phyloP scores from a whole-genome alignment of 2,329 filamentous ascomycete species.

The Hypoxylon sp. region DNA sequence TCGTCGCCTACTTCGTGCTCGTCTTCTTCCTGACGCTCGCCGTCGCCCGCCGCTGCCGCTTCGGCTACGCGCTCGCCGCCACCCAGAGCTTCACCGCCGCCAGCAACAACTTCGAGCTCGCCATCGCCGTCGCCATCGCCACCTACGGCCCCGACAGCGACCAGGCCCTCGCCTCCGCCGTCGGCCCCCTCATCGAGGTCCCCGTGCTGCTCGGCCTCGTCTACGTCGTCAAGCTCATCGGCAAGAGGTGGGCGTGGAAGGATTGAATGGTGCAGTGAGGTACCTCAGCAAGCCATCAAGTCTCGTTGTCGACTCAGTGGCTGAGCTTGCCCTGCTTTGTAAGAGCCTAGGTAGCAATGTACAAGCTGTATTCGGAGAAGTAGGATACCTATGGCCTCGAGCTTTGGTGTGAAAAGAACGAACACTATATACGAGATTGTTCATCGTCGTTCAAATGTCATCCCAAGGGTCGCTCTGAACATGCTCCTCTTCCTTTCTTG shows the following conservation, averaged over 20 bases:
- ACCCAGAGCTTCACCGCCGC: constrained; percentile 90
- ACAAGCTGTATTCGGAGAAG: too few species aligned
- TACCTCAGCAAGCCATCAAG: neutral
- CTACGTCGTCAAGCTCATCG: constrained; percentile 72
- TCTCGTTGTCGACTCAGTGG: neutral
- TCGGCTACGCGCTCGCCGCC: constrained; percentile 72
- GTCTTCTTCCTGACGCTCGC: constrained; percentile 76
- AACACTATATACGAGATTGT: too few species aligned
- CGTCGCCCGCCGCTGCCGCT: constrained; percentile 70
- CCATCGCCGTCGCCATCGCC: constrained; percentile 86
- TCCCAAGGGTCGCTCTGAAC: constrained; percentile 7
- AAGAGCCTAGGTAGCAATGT: too few species aligned
- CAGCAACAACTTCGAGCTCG: constrained; percentile 93
- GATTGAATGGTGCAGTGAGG: constrained; percentile 38
- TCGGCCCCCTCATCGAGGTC: constrained; percentile 86
- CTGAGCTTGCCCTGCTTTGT: too few species aligned
- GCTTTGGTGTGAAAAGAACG: too few species aligned
- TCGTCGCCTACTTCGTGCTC: constrained; percentile 80
- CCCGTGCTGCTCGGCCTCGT: constrained; percentile 81
- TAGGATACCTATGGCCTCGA: too few species aligned
- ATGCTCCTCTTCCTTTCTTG: neutral
- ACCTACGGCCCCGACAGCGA: constrained; percentile 80
- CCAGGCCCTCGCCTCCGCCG: constrained; percentile 82
- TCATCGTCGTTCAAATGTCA: constrained; percentile 8
- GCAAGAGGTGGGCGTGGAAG: constrained; percentile 63